Evolutionary conservation across 805 yeast species (phyloP), one percentile per base, ranked within the genome.

Genomic region (Candida khao-thaluensis): DNA sequence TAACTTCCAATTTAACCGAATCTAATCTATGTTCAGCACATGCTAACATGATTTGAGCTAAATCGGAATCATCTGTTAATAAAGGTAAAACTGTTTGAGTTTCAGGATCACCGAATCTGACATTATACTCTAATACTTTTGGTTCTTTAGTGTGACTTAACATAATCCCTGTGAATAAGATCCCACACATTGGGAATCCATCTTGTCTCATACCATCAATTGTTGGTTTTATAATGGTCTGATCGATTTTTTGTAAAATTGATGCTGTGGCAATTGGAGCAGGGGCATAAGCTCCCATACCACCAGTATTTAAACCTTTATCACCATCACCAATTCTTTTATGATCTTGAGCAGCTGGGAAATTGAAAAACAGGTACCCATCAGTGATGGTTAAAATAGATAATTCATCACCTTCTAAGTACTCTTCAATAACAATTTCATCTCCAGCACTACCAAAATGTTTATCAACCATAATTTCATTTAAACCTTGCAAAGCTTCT

Each of bases 221-320:
- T 25, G 96, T 85, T 41, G 98, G 98, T 64, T 83, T 81, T 54
- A 95, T 76, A 53, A 95, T 76, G n/a, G 75, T 71, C 34, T 71
- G 68, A 56, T 89, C 80, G 57, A 93, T 89, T 62, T 80, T 72
- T 45, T 73, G 67, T 53, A 90, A 63, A 25, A 93, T 60, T 17
- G 75, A 72, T 2, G 87, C 81, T 14, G 97, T 87, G 14, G 95
- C 98, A 47, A 88, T 73, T 41, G 99, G 99, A 8, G 98, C 95
- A 22, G 99, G 99, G 6, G 98, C 93, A 57, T 93, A 93, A 6
- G 98, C 95, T 48, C 99, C 99, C 99, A 93, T 93, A 48, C 99
- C 99, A 51, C 99, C 99, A 26, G 99, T 93, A 69, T 93, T 93
- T 47, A 91, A 74, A 17, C 99, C 99, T 27, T 80, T 71, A 62